Percentiles rank a stretch among this genome's conserved stretches.
Conservation (phyloP, 495 filamentous ascomycete species). For the Tuber melanosporum region DNA sequence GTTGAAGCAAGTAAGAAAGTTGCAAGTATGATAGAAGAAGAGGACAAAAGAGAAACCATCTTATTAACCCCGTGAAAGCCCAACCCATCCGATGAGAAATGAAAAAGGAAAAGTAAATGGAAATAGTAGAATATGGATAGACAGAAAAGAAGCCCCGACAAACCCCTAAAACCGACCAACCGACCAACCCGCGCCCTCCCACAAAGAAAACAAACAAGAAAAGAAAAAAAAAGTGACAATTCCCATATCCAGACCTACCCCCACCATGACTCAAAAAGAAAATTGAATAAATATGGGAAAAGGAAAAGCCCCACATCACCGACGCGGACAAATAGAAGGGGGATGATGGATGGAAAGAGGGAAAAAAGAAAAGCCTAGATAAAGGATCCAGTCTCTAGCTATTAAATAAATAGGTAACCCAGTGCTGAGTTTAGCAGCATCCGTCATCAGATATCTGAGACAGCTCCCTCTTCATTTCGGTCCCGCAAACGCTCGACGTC, state of each 20-base stretch:
- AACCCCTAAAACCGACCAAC: neutral
- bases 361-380: neutral
- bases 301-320: neutral
- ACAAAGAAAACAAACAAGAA: neutral
- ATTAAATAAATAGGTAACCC: neutral
- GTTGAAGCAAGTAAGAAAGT: neutral
- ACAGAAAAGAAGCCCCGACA: neutral
- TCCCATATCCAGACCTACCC: slow-evolving; percentile 4
- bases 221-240: neutral
- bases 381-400: slow-evolving; percentile 3
- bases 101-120: neutral
- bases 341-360: neutral
- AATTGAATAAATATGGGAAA: neutral
- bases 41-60: slow-evolving; percentile 1
- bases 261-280: neutral
- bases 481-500: slow-evolving; percentile 24
- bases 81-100: slow-evolving; percentile 5
- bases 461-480: slow-evolving; percentile 38
- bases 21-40: neutral
- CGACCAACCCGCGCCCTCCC: neutral
- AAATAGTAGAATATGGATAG: neutral
- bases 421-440: slow-evolving; percentile 3
- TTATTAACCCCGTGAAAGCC: slow-evolving; percentile 5
- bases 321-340: neutral
- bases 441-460: slow-evolving; percentile 39